Conservation (phyloP, 164 flowering plant genomes). For the Stephania cephalantha region DNA sequence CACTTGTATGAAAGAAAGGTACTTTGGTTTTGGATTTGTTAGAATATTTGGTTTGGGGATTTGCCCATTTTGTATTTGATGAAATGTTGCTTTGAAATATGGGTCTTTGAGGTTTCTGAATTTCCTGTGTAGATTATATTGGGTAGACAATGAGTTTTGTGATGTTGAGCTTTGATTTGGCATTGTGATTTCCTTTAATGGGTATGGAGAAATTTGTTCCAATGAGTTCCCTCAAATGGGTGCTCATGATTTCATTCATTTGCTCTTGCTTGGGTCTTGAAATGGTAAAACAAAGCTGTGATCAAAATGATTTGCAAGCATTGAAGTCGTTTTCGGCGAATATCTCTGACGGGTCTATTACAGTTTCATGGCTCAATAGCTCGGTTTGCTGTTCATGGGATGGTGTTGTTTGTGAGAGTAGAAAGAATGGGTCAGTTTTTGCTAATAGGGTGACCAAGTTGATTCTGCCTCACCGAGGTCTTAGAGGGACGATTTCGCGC, state of each 20-base stretch:
- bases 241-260: conserved; percentile 31
- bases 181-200: conserved; percentile 19
- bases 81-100: conserved; percentile 13
- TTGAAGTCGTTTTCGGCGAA: conserved; percentile 53
- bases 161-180: conserved; percentile 19
- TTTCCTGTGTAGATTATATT: neutral
- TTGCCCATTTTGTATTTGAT: conserved; percentile 1
- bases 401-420: conserved; percentile 53
- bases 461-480: conserved; percentile 37
- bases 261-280: conserved; percentile 29
- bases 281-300: conserved; percentile 30
- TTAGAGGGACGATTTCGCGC: conserved; percentile 44
- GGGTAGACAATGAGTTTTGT: conserved; percentile 14
- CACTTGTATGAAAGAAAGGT: conserved; percentile 2
- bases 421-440: conserved; percentile 14
- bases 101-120: conserved; percentile 12
- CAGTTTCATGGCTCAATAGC: conserved; percentile 37
- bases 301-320: conserved; percentile 48
- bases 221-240: conserved; percentile 38
- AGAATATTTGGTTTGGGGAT: conserved; percentile 16
- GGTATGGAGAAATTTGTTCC: conserved; percentile 19
- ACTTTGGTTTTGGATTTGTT: neutral
- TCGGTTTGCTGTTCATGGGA: conserved; percentile 72
- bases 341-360: conserved; percentile 43
- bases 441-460: conserved; percentile 40